Evolutionary conservation across 345 rosid genomes (phyloP).

Genomic region (Raphanus sativus): DNA sequence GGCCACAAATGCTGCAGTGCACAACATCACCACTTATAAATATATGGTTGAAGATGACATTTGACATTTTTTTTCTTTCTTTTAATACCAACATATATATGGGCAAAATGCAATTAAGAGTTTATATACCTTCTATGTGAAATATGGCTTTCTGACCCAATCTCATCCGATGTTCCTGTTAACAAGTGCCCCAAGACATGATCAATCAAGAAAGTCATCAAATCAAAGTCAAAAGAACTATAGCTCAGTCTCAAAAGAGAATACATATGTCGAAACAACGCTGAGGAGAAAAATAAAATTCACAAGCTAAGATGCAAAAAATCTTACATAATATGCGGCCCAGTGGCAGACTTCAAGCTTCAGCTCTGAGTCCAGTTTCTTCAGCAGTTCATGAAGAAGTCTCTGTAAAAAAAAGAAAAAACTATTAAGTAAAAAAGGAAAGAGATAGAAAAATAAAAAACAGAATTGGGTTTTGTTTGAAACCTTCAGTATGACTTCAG

Average conservation of each 20-base stretch:
- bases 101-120: not conserved
- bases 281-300: not conserved
- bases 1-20: constrained; percentile 76
- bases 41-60: not conserved
- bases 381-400: constrained; percentile 75
- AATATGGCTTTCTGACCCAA: constrained; percentile 90
- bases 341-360: constrained; percentile 95
- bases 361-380: constrained; percentile 83
- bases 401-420: constrained; percentile 48
- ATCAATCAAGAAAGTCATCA: constrained; percentile 21
- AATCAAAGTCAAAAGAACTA: not conserved
- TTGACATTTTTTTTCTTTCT: not conserved
- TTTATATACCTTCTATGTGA: constrained; percentile 76
- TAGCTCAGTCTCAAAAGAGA: constrained; percentile 1
- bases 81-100: constrained; percentile 3
- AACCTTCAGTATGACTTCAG: constrained; percentile 81
- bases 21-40: not conserved
- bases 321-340: constrained; percentile 95
- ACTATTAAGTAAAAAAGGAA: not conserved
- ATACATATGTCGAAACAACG: not conserved
- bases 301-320: constrained; percentile 6
- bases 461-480: not conserved
- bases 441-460: not conserved
- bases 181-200: constrained; percentile 2
- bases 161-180: constrained; percentile 86